phyloP scores from a whole-genome alignment of 345 rosid genomes.

The Bruguiera sexangula region DNA sequence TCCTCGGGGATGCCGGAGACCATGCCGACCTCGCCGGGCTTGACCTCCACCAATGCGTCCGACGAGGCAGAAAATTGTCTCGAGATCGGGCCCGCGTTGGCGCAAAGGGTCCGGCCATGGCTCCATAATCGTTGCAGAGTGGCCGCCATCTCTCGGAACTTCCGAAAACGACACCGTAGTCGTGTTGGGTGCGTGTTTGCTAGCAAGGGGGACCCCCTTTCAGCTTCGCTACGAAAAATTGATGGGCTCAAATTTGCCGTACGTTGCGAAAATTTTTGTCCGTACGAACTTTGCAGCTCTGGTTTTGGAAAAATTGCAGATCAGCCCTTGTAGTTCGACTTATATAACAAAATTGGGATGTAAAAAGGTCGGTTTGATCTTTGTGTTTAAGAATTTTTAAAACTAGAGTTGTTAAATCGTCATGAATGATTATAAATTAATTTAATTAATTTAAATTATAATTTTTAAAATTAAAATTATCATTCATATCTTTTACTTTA shows the following conservation, averaged over 20 bases:
- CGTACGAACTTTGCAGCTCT: not conserved
- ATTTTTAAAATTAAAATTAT: too few relatives aligned
- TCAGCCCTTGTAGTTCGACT: not conserved
- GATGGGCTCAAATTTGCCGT: not conserved
- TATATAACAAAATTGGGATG: too few relatives aligned
- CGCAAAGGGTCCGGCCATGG: constrained; percentile 30
- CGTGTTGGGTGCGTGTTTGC: too few relatives aligned
- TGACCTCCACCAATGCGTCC: constrained; percentile 35
- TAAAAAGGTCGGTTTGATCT: too few relatives aligned
- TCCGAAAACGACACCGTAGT: not conserved
- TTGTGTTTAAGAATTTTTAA: too few relatives aligned
- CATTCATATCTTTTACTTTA: too few relatives aligned
- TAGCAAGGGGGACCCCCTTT: too few relatives aligned
- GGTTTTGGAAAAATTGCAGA: not conserved
- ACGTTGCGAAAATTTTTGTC: not conserved
- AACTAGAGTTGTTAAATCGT: too few relatives aligned
- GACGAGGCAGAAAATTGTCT: constrained; percentile 24
- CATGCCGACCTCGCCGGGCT: constrained; percentile 40
- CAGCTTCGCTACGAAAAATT: too few relatives aligned
- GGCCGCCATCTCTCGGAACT: constrained; percentile 45
- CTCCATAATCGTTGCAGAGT: constrained; percentile 47
- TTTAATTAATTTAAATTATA: too few relatives aligned
- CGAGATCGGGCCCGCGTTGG: constrained; percentile 9
- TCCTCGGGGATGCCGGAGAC: constrained; percentile 39
- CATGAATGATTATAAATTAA: too few relatives aligned